These are phyloP conservation scores for Corylus avellana DNA, from an alignment of 306 rosid genomes.

Conservation along the genomic window DNA sequence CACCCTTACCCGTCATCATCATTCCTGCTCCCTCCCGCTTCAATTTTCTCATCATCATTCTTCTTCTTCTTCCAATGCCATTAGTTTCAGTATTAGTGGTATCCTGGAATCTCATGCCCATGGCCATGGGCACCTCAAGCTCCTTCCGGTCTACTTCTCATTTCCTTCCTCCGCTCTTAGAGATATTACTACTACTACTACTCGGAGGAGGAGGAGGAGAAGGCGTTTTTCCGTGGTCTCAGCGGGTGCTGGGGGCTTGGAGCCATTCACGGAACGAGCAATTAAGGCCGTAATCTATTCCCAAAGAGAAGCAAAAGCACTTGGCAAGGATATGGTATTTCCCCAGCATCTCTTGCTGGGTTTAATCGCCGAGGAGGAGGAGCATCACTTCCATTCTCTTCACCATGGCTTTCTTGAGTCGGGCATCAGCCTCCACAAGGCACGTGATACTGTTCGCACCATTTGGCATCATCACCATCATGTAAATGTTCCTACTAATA, in stretches of 20 bases:
- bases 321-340: conserved; percentile 58
- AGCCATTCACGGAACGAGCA: conserved; percentile 81
- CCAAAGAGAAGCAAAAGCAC: conserved; percentile 67
- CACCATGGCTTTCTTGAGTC: conserved; percentile 63
- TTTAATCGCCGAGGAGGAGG: conserved; percentile 70
- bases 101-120: neutral
- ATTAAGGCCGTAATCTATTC: conserved; percentile 68
- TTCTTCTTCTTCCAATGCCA: neutral
- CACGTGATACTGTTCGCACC: conserved; percentile 57
- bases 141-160: neutral
- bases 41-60: neutral
- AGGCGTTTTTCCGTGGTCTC: conserved; percentile 25
- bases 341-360: conserved; percentile 82
- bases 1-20: neutral
- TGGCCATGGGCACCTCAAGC: conserved; percentile 2
- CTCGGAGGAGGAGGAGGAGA: conserved; percentile 14
- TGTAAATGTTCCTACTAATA: neutral
- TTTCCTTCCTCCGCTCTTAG: conserved; percentile 21
- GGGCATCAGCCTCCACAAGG: conserved; percentile 56
- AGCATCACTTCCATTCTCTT: conserved; percentile 28
- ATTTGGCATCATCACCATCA: conserved; percentile 38
- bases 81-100: neutral
- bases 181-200: neutral
- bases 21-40: neutral
- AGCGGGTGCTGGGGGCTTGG: conserved; percentile 47